Percentiles rank a stretch among this genome's conserved stretches.
Conservation (phyloP, 2,329 filamentous ascomycete species). For the Bipolaris gigantea region DNA sequence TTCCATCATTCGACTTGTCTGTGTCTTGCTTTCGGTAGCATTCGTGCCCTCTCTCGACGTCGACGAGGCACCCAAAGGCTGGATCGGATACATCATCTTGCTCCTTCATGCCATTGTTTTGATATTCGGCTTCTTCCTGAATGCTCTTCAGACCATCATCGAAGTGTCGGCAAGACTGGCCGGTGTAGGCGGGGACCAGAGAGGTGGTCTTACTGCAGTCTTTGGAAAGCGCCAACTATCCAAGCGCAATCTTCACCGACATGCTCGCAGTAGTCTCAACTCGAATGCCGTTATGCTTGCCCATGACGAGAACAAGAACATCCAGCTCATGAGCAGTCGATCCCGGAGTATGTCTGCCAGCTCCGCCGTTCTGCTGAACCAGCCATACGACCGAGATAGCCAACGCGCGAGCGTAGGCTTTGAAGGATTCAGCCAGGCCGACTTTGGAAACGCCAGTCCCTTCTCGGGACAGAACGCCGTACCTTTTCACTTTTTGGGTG, state of each 20-base stretch:
- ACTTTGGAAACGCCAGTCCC: constrained; percentile 63
- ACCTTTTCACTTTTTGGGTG: constrained; percentile 69
- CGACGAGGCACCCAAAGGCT: constrained; percentile 78
- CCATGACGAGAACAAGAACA: constrained; percentile 66
- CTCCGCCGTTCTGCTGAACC: constrained; percentile 63
- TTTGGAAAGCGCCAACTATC: constrained; percentile 90
- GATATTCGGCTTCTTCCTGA: constrained; percentile 89
- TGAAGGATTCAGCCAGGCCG: constrained; percentile 56
- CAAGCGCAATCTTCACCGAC: constrained; percentile 66
- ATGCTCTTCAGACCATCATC: constrained; percentile 84
- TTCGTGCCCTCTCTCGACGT: constrained; percentile 85
- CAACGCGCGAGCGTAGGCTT: constrained; percentile 55
- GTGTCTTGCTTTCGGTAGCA: constrained; percentile 57
- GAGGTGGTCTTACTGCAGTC: constrained; percentile 81
- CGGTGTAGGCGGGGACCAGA: constrained; percentile 75
- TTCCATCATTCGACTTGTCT: constrained; percentile 72
- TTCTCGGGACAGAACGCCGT: constrained; percentile 73
- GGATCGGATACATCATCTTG: constrained; percentile 92
- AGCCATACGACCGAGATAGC: constrained; percentile 46
- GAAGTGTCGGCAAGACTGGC: constrained; percentile 83
- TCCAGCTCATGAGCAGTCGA: constrained; percentile 56
- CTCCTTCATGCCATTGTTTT: constrained; percentile 82
- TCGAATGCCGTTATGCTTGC: constrained; percentile 82
- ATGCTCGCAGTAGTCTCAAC: constrained; percentile 76
- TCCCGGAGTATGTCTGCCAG: constrained; percentile 64